A percentile compares a stretch with the other conserved stretches of the same genome.
phyloP scores from a whole-genome alignment of 768 basidiomycete genomes.

The Leccinum pellstonianum region DNA sequence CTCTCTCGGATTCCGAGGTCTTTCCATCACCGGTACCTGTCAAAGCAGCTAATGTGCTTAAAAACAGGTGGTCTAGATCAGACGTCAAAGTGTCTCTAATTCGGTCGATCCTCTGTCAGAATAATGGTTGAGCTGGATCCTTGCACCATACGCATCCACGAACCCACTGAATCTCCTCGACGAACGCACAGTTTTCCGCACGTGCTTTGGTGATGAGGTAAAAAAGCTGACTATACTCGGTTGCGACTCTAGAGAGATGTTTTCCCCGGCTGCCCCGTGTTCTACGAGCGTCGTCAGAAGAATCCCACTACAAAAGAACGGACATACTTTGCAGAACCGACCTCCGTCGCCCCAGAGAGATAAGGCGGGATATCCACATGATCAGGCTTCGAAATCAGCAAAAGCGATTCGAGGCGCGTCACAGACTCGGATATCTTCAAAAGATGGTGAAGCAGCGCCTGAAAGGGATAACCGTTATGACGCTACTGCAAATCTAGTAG shows the following conservation, averaged over 20 bases:
- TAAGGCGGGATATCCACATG: conserved; percentile 33
- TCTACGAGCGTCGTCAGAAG: conserved; percentile 37
- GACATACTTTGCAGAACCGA: conserved; percentile 38
- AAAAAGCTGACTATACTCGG: conserved; percentile 88
- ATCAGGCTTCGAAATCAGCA: conserved; percentile 59
- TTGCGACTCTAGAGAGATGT: conserved; percentile 79
- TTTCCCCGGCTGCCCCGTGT: conserved; percentile 66
- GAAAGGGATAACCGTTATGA: conserved; percentile 10
- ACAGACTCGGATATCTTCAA: conserved; percentile 93
- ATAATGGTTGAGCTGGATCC: conserved; percentile 9
- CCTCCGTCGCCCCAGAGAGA: conserved; percentile 24
- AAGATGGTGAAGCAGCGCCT: conserved; percentile 84
- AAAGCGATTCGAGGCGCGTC: conserved; percentile 80
- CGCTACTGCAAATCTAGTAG: background rate
- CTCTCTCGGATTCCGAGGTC: conserved; percentile 46
- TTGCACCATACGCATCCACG: conserved; percentile 29
- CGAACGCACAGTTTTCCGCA: conserved; percentile 72
- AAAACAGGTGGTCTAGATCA: conserved; percentile 83
- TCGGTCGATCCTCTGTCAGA: conserved; percentile 70
- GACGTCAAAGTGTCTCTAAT: conserved; percentile 83
- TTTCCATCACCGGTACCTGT: conserved; percentile 48
- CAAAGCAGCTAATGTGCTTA: conserved; percentile 53
- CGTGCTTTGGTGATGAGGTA: conserved; percentile 87
- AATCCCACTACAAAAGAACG: background rate
- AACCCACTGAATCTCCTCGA: conserved; percentile 86